Percentiles rank a stretch among this genome's conserved stretches.
phyloP scores from a whole-genome alignment of 1,139 yeast genomes.

The Meyerozyma sp. region DNA sequence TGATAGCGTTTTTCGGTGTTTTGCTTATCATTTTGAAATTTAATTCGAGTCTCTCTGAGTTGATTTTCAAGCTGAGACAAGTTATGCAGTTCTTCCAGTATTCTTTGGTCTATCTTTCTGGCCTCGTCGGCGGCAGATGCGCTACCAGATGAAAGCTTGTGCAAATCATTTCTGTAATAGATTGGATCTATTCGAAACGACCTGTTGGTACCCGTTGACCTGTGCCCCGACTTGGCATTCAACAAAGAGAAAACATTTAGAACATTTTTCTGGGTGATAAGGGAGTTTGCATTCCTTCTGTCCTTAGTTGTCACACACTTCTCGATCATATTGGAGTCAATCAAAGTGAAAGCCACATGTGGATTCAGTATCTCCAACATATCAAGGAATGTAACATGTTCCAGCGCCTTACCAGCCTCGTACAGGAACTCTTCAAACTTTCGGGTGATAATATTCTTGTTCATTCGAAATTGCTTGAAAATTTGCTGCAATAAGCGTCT shows the following conservation, averaged over 20 bases:
- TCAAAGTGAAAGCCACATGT: constrained; percentile 53
- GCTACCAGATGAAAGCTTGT: constrained; percentile 26
- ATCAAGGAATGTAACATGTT: constrained; percentile 51
- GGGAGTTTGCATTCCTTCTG: constrained; percentile 44
- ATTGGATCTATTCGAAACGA: constrained; percentile 59
- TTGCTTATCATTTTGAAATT: constrained; percentile 10
- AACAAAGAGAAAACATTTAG: constrained; percentile 40
- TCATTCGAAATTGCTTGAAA: constrained; percentile 23
- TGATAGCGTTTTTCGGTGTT: constrained; percentile 11
- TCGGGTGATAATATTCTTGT: constrained; percentile 47
- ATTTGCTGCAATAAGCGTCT: constrained; percentile 42
- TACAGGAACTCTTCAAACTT: constrained; percentile 53
- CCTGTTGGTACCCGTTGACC: constrained; percentile 31
- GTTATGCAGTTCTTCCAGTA: constrained; percentile 11
- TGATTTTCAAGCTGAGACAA: constrained; percentile 14
- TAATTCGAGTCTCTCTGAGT: constrained; percentile 11
- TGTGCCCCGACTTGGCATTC: constrained; percentile 37
- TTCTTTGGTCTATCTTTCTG: constrained; percentile 12
- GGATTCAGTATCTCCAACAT: constrained; percentile 52
- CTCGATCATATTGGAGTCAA: constrained; percentile 64
- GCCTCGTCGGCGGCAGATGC: constrained; percentile 15
- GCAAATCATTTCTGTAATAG: constrained; percentile 26
- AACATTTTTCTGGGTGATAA: constrained; percentile 32
- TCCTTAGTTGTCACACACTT: constrained; percentile 48
- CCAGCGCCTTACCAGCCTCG: constrained; percentile 21